Percentiles rank a stretch among this genome's conserved stretches.
Conservation (phyloP, 768 basidiomycete species). For the Leccinum fibrillosum region DNA sequence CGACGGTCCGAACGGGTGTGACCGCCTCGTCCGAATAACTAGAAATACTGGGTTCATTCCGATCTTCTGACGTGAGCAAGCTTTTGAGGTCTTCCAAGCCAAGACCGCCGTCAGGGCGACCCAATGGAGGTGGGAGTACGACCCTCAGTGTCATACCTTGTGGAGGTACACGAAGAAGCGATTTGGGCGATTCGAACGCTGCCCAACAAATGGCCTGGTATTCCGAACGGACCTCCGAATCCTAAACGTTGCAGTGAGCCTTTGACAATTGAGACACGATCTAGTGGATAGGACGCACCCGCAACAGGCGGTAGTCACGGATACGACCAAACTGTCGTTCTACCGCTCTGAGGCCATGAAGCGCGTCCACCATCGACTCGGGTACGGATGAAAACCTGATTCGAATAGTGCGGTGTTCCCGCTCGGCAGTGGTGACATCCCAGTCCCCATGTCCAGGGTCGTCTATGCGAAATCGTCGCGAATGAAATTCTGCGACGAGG, state of each 20-base stretch:
- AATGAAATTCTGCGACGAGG: conserved; percentile 1
- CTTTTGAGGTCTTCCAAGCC: conserved; percentile 30
- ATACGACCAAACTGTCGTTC: conserved; percentile 54
- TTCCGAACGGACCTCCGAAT: conserved; percentile 40
- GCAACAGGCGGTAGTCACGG: conserved; percentile 39
- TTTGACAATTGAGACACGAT: background rate
- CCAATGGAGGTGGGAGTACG: conserved; percentile 22
- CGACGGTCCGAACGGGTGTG: conserved; percentile 9
- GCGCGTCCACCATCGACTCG: conserved; percentile 46
- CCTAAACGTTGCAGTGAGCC: conserved; percentile 32
- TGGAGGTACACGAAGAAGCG: conserved; percentile 35
- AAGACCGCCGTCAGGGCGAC: conserved; percentile 30
- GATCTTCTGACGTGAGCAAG: conserved; percentile 24
- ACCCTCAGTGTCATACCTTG: conserved; percentile 32
- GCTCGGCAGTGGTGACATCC: conserved; percentile 4
- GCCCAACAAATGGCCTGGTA: conserved; percentile 45
- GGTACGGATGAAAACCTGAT: conserved; percentile 42
- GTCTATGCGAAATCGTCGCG: conserved; percentile 22
- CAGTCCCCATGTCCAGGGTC: conserved; percentile 20
- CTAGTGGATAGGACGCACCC: conserved; percentile 34
- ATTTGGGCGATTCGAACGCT: conserved; percentile 44
- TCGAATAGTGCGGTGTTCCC: conserved; percentile 29
- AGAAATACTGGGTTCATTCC: background rate
- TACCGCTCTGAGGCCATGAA: conserved; percentile 49
- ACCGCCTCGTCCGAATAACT: conserved; percentile 2